Percentiles rank a stretch among this genome's conserved stretches.
These are phyloP conservation scores for Chamaecyparis obtusa DNA, from an alignment of 75 land plant species.

Conservation along the genomic window DNA sequence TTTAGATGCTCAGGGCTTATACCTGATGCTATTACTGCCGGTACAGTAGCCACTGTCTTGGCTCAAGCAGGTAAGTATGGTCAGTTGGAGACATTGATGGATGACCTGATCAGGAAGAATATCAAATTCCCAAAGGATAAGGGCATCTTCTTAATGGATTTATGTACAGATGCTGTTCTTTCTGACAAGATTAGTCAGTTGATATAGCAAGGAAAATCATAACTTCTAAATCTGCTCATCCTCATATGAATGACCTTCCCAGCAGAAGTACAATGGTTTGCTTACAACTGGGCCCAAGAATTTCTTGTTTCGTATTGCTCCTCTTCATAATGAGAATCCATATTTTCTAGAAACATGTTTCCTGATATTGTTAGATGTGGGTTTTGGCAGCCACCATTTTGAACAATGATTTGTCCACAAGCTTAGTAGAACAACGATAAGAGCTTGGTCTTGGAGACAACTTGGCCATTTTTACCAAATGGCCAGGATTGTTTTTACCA, in stretches of 20 bases:
- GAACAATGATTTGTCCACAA: neutral
- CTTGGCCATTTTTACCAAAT: neutral
- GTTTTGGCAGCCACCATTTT: neutral
- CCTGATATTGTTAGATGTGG: neutral
- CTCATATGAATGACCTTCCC: neutral
- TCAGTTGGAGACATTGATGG: neutral
- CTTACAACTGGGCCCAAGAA: neutral
- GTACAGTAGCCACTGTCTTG: slow-evolving; percentile 8
- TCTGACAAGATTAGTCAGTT: slow-evolving; percentile 4
- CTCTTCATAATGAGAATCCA: neutral
- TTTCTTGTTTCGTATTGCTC: neutral
- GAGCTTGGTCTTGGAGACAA: neutral
- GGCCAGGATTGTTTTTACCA: neutral
- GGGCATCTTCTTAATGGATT: slow-evolving; percentile 8
- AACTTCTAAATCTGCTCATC: neutral
- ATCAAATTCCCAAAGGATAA: slow-evolving; percentile 2
- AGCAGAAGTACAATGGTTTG: neutral
- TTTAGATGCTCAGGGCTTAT: slow-evolving; percentile 39
- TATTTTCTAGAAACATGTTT: neutral
- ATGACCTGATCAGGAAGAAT: neutral
- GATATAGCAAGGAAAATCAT: neutral
- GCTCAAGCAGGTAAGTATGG: neutral
- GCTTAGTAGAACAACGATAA: neutral
- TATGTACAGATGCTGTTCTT: neutral
- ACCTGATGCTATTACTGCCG: slow-evolving; percentile 54